phyloP scores from a whole-genome alignment of 2,329 filamentous ascomycete species.

The Aureobasidium sp. region DNA sequence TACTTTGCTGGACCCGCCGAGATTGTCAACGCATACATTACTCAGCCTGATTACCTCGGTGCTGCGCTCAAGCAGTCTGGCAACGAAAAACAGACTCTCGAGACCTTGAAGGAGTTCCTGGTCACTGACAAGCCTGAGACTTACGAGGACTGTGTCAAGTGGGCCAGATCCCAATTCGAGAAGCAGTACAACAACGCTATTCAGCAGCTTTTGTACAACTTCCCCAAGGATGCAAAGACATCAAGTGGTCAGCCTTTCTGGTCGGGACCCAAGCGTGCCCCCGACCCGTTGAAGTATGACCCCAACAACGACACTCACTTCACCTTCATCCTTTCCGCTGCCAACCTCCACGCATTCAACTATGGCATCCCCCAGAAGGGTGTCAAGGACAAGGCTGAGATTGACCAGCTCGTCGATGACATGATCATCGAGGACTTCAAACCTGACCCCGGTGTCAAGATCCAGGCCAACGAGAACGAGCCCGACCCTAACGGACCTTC shows the following conservation, averaged over 20 bases:
- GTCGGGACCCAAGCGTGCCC: slow-evolving; percentile 96
- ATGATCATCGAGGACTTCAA: slow-evolving; percentile 95
- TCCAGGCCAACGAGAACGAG: slow-evolving; percentile 92
- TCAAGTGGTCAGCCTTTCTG: slow-evolving; percentile 89
- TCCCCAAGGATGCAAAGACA: slow-evolving; percentile 87
- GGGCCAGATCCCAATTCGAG: slow-evolving; percentile 91
- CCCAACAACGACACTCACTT: slow-evolving; percentile 77
- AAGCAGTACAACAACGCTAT: slow-evolving; percentile 96
- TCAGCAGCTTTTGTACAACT: slow-evolving; percentile 91
- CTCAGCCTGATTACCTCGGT: slow-evolving; percentile 83
- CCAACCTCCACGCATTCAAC: slow-evolving; percentile 94
- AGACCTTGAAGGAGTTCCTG: slow-evolving; percentile 82
- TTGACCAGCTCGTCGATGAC: slow-evolving; percentile 73
- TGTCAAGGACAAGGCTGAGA: slow-evolving; percentile 58
- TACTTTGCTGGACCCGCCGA: slow-evolving; percentile 91
- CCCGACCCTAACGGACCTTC: slow-evolving; percentile 75
- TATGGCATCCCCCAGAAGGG: slow-evolving; percentile 89
- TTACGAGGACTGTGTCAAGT: slow-evolving; percentile 94
- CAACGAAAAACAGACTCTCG: slow-evolving; percentile 87
- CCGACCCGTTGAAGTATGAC: slow-evolving; percentile 85
- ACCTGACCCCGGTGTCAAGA: slow-evolving; percentile 86
- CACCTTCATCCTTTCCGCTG: slow-evolving; percentile 77
- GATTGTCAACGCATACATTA: slow-evolving; percentile 82
- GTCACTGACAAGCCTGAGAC: slow-evolving; percentile 85
- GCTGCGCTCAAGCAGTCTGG: slow-evolving; percentile 84